phyloP scores from a whole-genome alignment of 169 alveolate genomes.

The Perkinsus chesapeaki region DNA sequence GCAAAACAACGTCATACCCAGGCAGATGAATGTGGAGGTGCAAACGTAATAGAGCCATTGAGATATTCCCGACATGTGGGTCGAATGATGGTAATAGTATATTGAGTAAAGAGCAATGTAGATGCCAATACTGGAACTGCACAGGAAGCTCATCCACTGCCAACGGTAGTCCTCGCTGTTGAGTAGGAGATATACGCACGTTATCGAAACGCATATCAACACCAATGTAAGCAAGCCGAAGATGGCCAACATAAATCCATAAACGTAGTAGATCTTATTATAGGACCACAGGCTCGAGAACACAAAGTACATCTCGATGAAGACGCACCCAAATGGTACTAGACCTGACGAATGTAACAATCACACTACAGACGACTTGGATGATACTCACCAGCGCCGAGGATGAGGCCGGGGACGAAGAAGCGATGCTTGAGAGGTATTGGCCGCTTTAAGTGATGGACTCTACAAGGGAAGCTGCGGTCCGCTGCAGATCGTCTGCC shows the following conservation, averaged over 20 bases:
- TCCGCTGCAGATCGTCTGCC: background rate
- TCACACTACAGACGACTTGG: background rate
- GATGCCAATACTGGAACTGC: conserved; percentile 19
- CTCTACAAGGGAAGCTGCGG: conserved; percentile 6
- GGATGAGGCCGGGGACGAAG: background rate
- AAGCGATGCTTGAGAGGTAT: background rate
- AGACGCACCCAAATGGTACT: conserved; percentile 24
- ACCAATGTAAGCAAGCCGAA: conserved; percentile 14
- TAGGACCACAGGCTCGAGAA: conserved; percentile 34
- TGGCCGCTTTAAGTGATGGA: background rate
- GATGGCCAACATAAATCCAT: conserved; percentile 23
- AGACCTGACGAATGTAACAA: conserved; percentile 1
- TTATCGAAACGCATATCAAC: conserved; percentile 22
- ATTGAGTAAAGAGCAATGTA: conserved; percentile 19
- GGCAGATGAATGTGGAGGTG: background rate
- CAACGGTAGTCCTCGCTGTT: conserved; percentile 36
- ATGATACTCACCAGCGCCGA: background rate
- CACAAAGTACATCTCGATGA: conserved; percentile 28
- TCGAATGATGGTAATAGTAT: conserved; percentile 22
- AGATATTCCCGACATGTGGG: conserved; percentile 3
- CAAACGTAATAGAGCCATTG: background rate
- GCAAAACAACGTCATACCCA: background rate
- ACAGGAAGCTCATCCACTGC: conserved; percentile 31
- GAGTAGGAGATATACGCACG: conserved; percentile 17
- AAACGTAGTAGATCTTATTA: conserved; percentile 33